Conservation (phyloP, 371 early-diverging fungal species). For the Apophysomyces trapeziformis region DNA sequence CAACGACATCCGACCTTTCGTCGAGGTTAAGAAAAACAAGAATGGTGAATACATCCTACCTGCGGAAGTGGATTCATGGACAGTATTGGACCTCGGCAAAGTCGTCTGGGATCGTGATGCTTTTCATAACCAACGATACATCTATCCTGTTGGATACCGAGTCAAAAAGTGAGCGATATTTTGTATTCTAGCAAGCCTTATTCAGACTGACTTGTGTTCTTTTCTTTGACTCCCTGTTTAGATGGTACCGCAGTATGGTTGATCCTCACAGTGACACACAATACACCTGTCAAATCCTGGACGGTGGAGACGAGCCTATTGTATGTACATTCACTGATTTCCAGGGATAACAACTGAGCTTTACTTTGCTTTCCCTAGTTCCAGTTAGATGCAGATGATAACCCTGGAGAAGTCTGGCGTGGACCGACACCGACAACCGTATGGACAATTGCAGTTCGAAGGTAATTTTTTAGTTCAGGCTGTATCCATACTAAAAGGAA, state of each 20-base stretch:
- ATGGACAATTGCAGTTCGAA: conserved; percentile 45
- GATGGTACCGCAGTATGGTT: conserved; percentile 75
- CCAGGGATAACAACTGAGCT: not conserved
- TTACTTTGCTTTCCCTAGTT: conserved; percentile 24
- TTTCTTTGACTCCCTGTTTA: conserved; percentile 6
- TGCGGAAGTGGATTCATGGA: conserved; percentile 77
- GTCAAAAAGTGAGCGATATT: conserved; percentile 45
- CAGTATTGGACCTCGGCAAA: conserved; percentile 69
- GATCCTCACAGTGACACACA: conserved; percentile 63
- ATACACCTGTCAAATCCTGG: conserved; percentile 79
- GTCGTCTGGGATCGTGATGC: conserved; percentile 77
- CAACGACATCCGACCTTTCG: conserved; percentile 40
- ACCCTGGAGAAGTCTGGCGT: conserved; percentile 39
- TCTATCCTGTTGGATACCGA: conserved; percentile 90
- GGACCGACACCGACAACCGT: conserved; percentile 49
- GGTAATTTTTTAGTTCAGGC: conserved; percentile 9
- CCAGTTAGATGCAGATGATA: conserved; percentile 43
- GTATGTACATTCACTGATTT: conserved; percentile 20
- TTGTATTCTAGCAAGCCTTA: not conserved
- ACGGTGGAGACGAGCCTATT: conserved; percentile 79
- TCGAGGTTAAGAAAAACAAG: conserved; percentile 61
- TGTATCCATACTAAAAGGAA: too few species aligned
- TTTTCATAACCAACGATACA: conserved; percentile 89
- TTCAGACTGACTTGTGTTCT: not conserved
- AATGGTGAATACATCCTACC: conserved; percentile 76